Percentiles rank a stretch among this genome's conserved stretches.
These are phyloP conservation scores for Fusarium nodosum DNA, from an alignment of 2,329 filamentous ascomycete species.

Conservation along the genomic window DNA sequence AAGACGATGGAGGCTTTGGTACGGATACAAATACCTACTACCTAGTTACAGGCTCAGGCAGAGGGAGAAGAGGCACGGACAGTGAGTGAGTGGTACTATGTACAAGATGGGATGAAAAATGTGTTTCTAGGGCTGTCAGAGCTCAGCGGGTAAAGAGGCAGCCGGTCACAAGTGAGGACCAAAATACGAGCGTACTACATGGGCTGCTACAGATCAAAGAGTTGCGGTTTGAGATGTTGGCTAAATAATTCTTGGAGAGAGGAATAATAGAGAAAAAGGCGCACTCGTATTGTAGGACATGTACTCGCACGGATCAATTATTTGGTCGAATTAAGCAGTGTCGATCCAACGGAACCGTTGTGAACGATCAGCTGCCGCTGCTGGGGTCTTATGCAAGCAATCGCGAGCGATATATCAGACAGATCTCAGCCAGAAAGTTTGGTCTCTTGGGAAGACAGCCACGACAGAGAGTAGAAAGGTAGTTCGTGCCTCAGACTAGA, in stretches of 20 bases:
- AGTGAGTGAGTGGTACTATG: conserved; percentile 1
- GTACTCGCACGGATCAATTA: conserved; percentile 1
- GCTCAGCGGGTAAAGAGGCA: conserved; percentile 36
- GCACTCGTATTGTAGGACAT: background rate
- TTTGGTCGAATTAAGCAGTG: conserved; percentile 30
- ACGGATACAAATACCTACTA: background rate
- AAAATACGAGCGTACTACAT: conserved; percentile 10
- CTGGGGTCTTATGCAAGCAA: conserved; percentile 40
- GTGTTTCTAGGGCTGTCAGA: conserved; percentile 23
- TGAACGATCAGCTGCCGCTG: conserved; percentile 27
- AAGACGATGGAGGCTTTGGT: conserved; percentile 25
- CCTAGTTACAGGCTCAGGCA: conserved; percentile 12
- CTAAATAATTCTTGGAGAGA: background rate
- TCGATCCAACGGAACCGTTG: conserved; percentile 33
- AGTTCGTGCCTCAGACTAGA: conserved; percentile 1
- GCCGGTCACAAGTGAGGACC: conserved; percentile 31
- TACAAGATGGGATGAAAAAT: conserved; percentile 47
- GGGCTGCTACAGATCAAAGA: conserved; percentile 11
- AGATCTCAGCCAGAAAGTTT: conserved; percentile 13
- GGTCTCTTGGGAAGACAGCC: background rate
- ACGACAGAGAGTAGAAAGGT: background rate
- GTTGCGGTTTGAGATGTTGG: conserved; percentile 21
- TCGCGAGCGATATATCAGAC: conserved; percentile 19
- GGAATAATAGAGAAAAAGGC: background rate
- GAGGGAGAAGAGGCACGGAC: conserved; percentile 12